Percentiles rank a stretch among this genome's conserved stretches.
Evolutionary conservation across 2,329 filamentous ascomycete species (phyloP).

Genomic region (Penicillium sp.): DNA sequence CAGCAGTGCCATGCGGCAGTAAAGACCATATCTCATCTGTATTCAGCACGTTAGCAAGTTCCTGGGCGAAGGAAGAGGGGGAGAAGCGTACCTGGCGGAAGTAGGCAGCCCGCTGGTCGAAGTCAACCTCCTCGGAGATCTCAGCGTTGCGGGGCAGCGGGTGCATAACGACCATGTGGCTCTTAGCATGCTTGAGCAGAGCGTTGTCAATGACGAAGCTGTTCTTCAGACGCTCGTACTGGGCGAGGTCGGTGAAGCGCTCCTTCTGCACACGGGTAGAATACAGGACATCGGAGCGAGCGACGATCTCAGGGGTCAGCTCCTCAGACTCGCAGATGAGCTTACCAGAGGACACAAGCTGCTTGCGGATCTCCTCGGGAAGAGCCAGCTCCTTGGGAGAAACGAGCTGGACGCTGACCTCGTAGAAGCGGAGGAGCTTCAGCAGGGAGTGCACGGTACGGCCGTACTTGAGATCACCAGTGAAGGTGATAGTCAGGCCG

Average conservation of each 20-base stretch:
- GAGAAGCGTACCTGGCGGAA: slow-evolving; percentile 86
- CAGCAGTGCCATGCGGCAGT: slow-evolving; percentile 95
- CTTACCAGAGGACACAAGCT: slow-evolving; percentile 71
- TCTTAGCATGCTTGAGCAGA: slow-evolving; percentile 86
- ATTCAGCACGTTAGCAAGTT: slow-evolving; percentile 42
- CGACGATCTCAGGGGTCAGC: slow-evolving; percentile 83
- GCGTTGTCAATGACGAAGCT: slow-evolving; percentile 86
- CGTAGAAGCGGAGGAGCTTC: slow-evolving; percentile 92
- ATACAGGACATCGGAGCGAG: slow-evolving; percentile 87
- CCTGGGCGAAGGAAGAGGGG: not conserved
- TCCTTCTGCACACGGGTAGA: slow-evolving; percentile 97
- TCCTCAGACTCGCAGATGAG: slow-evolving; percentile 71
- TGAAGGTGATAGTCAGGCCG: slow-evolving; percentile 92
- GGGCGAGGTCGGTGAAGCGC: slow-evolving; percentile 75
- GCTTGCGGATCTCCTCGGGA: slow-evolving; percentile 69
- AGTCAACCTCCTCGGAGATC: slow-evolving; percentile 93
- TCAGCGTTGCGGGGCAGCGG: slow-evolving; percentile 91
- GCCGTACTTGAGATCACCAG: slow-evolving; percentile 88
- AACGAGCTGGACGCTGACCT: slow-evolving; percentile 89
- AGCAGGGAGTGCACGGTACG: slow-evolving; percentile 93
- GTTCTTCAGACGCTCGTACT: slow-evolving; percentile 86
- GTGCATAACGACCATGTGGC: slow-evolving; percentile 91
- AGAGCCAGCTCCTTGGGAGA: slow-evolving; percentile 75
- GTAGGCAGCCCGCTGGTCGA: slow-evolving; percentile 93
- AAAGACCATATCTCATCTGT: slow-evolving; percentile 96